phyloP scores from a whole-genome alignment of 257 asterid species.

The Fraxinus excelsior region DNA sequence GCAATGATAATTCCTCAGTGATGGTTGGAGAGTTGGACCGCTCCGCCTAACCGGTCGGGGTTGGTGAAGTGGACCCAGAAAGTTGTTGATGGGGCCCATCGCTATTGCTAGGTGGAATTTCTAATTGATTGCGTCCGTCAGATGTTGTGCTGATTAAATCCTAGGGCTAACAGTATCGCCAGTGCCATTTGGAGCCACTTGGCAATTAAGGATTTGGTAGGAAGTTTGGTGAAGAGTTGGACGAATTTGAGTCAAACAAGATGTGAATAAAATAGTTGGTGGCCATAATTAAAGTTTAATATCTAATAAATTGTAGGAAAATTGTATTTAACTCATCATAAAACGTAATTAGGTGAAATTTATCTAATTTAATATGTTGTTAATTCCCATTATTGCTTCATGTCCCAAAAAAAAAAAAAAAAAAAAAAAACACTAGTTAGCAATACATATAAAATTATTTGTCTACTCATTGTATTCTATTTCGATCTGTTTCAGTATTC shows the following conservation, averaged over 20 bases:
- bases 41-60: slow-evolving; percentile 41
- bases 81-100: slow-evolving; percentile 30
- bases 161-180: neutral
- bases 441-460: too few relatives aligned
- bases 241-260: neutral
- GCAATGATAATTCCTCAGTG: neutral
- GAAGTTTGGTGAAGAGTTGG: slow-evolving; percentile 11
- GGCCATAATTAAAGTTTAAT: neutral
- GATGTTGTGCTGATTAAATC: neutral
- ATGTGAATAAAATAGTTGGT: neutral
- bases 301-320: too few relatives aligned
- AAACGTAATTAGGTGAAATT: neutral
- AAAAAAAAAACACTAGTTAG: too few relatives aligned
- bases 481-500: too few relatives aligned
- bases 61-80: slow-evolving; percentile 41
- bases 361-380: too few relatives aligned
- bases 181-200: neutral
- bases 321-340: neutral
- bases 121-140: neutral
- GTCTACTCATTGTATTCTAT: too few relatives aligned
- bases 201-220: neutral
- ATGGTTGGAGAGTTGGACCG: slow-evolving; percentile 25
- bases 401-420: too few relatives aligned
- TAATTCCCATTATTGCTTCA: too few relatives aligned
- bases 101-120: too few relatives aligned